Evolutionary conservation across 2,329 filamentous ascomycete species (phyloP).

Genomic region (Hortaea sp.): DNA sequence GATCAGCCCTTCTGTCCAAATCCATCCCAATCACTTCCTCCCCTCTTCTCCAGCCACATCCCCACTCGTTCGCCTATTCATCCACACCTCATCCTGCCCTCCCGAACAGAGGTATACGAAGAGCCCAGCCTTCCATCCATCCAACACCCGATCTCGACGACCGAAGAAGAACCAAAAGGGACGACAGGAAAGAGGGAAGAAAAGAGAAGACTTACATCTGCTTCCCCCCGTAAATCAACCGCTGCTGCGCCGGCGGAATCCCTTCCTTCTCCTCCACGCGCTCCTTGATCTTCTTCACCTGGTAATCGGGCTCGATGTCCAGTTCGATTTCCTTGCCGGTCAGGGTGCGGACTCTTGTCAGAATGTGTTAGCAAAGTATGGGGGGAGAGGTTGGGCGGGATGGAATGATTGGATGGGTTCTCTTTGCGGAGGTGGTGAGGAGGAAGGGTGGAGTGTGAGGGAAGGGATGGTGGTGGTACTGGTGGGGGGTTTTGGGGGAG

Average conservation of each 20-base stretch:
- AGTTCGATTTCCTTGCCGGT: conserved; percentile 99
- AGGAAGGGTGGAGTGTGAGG: conserved; percentile 1
- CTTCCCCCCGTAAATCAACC: conserved; percentile 92
- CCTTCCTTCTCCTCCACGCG: conserved; percentile 98
- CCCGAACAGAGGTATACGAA: too few species aligned
- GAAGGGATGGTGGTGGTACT: neutral
- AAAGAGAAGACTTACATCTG: conserved; percentile 68
- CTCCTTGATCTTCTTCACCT: conserved; percentile 64
- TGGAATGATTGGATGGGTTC: neutral
- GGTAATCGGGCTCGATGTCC: conserved; percentile 90
- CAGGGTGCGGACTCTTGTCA: conserved; percentile 80
- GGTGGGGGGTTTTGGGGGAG: conserved; percentile 1
- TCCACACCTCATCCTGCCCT: neutral
- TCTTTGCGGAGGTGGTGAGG: neutral
- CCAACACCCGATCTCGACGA: too few species aligned
- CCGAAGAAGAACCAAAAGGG: conserved; percentile 8
- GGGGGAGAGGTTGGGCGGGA: neutral
- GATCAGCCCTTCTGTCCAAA: neutral
- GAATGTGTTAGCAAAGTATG: neutral
- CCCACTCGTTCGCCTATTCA: neutral
- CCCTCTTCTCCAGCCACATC: neutral
- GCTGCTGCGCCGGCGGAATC: conserved; percentile 92
- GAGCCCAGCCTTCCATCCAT: too few species aligned
- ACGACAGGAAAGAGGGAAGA: too few species aligned
- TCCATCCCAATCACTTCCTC: neutral